These are phyloP conservation scores for Dendryphion nanum DNA, from an alignment of 2,329 filamentous ascomycete species.

Conservation along the genomic window DNA sequence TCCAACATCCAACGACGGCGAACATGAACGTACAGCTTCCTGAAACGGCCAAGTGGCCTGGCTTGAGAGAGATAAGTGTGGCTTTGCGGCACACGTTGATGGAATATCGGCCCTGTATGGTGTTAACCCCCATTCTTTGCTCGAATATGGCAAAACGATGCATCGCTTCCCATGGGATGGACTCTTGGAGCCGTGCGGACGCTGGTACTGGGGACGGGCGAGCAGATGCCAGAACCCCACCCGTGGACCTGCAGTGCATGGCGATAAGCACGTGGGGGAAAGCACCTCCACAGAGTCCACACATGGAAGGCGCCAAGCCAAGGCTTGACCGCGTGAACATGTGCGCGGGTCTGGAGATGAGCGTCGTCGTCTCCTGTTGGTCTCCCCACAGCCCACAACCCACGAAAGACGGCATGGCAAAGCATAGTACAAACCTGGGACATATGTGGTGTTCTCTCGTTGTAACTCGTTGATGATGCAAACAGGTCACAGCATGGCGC, in stretches of 20 bases:
- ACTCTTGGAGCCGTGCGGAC: slow-evolving; percentile 4
- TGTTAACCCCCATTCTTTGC: no score
- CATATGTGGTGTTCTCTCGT: not conserved
- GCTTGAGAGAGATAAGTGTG: not conserved
- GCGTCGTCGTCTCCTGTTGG: slow-evolving; percentile 8
- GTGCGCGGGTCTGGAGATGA: slow-evolving; percentile 18
- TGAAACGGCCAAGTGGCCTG: no score
- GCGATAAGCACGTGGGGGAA: slow-evolving; percentile 39
- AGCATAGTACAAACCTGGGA: no score
- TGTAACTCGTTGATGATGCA: not conserved
- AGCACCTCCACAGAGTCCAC: slow-evolving; percentile 13
- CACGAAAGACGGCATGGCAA: no score
- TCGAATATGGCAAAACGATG: slow-evolving; percentile 2
- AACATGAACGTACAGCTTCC: no score
- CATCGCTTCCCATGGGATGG: not conserved
- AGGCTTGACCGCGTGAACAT: slow-evolving; percentile 32
- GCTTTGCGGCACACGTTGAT: not conserved
- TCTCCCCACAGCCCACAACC: no score
- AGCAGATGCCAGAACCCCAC: slow-evolving; percentile 17
- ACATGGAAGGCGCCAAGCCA: slow-evolving; percentile 29
- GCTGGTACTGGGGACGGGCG: slow-evolving; percentile 8
- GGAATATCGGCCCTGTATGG: slow-evolving; percentile 3
- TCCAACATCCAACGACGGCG: no score
- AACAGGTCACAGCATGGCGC: not conserved
- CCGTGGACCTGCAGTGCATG: slow-evolving; percentile 17